phyloP scores from a whole-genome alignment of 1,284 basidiomycete genomes.

The Austroboletus niveus region DNA sequence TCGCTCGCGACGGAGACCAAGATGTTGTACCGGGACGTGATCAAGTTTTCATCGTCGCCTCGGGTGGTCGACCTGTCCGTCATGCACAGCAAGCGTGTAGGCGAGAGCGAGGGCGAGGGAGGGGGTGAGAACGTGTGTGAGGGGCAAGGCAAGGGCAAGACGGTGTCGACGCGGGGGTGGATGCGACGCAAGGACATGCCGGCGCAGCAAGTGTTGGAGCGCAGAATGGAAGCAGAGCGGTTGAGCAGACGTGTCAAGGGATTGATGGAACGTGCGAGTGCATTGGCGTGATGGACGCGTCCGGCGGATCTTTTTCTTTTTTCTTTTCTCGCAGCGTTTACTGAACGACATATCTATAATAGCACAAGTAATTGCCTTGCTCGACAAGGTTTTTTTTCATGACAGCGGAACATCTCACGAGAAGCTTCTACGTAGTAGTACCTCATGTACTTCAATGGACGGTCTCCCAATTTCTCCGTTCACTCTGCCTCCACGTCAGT shows the following conservation, averaged over 20 bases:
- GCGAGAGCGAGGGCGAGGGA: background rate
- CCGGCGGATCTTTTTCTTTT: no score
- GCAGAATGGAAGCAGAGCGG: conserved; percentile 70
- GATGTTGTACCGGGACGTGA: conserved; percentile 78
- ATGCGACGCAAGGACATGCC: conserved; percentile 74
- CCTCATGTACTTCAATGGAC: no score
- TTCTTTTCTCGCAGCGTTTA: no score
- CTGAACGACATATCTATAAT: no score
- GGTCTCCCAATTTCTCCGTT: no score
- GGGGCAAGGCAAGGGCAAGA: conserved; percentile 34
- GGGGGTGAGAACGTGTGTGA: conserved; percentile 25
- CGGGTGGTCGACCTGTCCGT: conserved; percentile 80
- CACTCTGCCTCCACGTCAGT: no score
- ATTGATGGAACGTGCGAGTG: conserved; percentile 58
- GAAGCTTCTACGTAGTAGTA: background rate
- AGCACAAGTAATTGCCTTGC: no score
- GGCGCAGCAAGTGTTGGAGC: conserved; percentile 74
- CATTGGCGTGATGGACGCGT: conserved; percentile 6
- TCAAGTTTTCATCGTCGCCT: conserved; percentile 76
- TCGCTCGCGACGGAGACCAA: conserved; percentile 79
- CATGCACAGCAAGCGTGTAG: conserved; percentile 47
- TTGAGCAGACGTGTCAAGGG: conserved; percentile 69
- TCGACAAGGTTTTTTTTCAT: no score
- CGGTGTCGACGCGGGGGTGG: conserved; percentile 49
- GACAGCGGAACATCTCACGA: no score